Percentiles rank a stretch among this genome's conserved stretches.
Conservation (phyloP, 495 filamentous ascomycete genomes). For the Annulohypoxylon nitens region DNA sequence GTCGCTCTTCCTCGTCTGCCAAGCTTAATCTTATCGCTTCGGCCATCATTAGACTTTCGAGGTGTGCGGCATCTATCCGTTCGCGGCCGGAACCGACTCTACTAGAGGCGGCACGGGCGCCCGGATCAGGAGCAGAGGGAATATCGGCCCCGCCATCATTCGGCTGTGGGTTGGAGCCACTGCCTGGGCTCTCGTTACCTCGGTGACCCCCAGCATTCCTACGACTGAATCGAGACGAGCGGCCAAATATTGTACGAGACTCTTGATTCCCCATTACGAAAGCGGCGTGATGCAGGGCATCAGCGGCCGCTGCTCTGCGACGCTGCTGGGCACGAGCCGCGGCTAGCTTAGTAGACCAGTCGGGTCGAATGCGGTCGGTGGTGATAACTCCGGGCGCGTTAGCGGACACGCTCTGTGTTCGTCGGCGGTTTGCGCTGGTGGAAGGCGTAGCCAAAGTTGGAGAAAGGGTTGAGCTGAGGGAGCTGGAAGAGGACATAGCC, state of each 20-base stretch:
- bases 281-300: slow-evolving; percentile 93
- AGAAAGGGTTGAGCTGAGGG: slow-evolving; percentile 62
- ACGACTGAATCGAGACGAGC: slow-evolving; percentile 61
- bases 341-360: slow-evolving; percentile 92
- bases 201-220: slow-evolving; percentile 59
- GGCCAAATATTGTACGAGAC: slow-evolving; percentile 57
- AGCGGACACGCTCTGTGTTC: slow-evolving; percentile 86
- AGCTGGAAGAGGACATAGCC: slow-evolving; percentile 75
- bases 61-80: slow-evolving; percentile 63
- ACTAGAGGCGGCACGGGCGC: slow-evolving; percentile 33
- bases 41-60: slow-evolving; percentile 99
- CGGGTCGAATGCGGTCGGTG: slow-evolving; percentile 90
- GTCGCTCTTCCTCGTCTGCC: slow-evolving; percentile 90
- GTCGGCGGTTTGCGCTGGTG: slow-evolving; percentile 64
- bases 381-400: slow-evolving; percentile 86
- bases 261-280: slow-evolving; percentile 83
- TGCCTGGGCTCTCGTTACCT: slow-evolving; percentile 47
- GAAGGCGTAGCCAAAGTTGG: slow-evolving; percentile 52
- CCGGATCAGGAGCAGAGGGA: slow-evolving; percentile 46
- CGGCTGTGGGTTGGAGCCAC: slow-evolving; percentile 48
- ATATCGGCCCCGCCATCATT: slow-evolving; percentile 50
- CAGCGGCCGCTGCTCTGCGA: slow-evolving; percentile 90
- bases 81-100: slow-evolving; percentile 36
- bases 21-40: slow-evolving; percentile 92
- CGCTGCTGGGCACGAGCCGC: slow-evolving; percentile 86